phyloP scores from a whole-genome alignment of 208 protist genomes.

The Crithidia acanthocephali region DNA sequence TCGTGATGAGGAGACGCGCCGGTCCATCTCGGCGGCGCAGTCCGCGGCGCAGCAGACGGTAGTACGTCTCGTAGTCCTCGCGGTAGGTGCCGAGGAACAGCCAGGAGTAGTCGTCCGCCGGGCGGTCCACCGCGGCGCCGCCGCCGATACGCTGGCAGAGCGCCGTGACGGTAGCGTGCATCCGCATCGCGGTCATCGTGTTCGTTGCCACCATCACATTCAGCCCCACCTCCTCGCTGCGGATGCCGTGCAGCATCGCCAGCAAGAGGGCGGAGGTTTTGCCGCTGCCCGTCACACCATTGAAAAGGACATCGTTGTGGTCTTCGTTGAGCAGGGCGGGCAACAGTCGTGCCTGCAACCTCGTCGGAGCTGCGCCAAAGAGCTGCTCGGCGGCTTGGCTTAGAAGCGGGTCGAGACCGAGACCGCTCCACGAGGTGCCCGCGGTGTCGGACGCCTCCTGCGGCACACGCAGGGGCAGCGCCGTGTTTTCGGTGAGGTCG shows the following conservation, averaged over 20 bases:
- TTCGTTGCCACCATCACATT: conserved; percentile 81
- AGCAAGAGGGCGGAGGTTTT: conserved; percentile 83
- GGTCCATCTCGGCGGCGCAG: conserved; percentile 44
- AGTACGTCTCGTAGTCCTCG: conserved; percentile 67
- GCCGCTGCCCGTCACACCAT: conserved; percentile 80
- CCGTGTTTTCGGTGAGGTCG: conserved; percentile 39
- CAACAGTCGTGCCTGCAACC: conserved; percentile 74
- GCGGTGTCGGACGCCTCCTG: conserved; percentile 41
- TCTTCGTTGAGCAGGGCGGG: conserved; percentile 79
- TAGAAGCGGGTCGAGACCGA: conserved; percentile 63
- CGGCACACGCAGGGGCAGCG: conserved; percentile 6
- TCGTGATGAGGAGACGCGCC: conserved; percentile 77
- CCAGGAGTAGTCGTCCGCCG: conserved; percentile 72
- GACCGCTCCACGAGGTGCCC: conserved; percentile 47
- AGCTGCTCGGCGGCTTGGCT: conserved; percentile 39
- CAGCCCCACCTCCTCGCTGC: conserved; percentile 62
- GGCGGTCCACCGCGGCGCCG: conserved; percentile 60
- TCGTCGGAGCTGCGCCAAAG: conserved; percentile 57
- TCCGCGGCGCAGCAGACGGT: conserved; percentile 40
- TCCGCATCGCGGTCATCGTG: conserved; percentile 65
- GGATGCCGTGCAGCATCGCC: conserved; percentile 71
- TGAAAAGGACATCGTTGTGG: conserved; percentile 87
- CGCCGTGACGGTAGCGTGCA: conserved; percentile 55
- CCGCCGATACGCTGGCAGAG: conserved; percentile 54
- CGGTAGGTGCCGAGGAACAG: conserved; percentile 58